Base-by-base conservation (phyloP, 352 stramenopile species). In the Pythium phragmiticola region DNA sequence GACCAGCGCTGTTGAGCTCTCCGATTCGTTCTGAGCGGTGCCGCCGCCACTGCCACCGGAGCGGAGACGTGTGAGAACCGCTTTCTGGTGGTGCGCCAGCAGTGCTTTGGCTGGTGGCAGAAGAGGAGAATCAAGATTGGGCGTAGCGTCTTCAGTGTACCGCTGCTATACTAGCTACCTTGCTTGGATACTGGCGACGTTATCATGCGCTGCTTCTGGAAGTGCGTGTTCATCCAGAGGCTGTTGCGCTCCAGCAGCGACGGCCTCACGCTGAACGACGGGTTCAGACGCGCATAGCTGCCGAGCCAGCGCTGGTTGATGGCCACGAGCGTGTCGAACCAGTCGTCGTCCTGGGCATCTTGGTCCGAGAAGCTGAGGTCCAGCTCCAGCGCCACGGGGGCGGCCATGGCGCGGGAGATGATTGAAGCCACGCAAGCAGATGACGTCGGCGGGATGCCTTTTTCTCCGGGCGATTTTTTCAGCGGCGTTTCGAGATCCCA, bases 201-300 rank as follows among this genome's bases (percentile, higher is more conserved):
- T 63, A 78, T 75, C 73, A 90, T 84, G 57, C 84, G 82, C 34
- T 76, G 77, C 66, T 90, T 90, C 72, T 93, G 84, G 68, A 93
- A 93, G 68, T 78, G 82, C 26, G 80, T 71, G 59, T 93, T 93
- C 74, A 93, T 86, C 84, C 84, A 93, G 59, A 91, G 69, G 30
- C 77, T 89, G 54, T 86, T 84, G 63, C 75, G 84, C 61, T 86
- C 76, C 19, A 93, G 68, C 39, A 90, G 68, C 47, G 75, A 54
- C 17, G 69, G 68, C 49, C 83, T 75, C 63, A 89, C 72, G 57
- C 76, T 72, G 57, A 88, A 88, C 7, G 68, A 77, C 45, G 78
- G 69, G 56, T 90, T 73, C 48, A 80, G 61, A 16, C 78, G 73
- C 53, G 80, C 81, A 28, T 86, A 93, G 61, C 72, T 74, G 13